Evolutionary conservation across 2,329 filamentous ascomycete genomes (phyloP).

Genomic region (Colletotrichum sp.): DNA sequence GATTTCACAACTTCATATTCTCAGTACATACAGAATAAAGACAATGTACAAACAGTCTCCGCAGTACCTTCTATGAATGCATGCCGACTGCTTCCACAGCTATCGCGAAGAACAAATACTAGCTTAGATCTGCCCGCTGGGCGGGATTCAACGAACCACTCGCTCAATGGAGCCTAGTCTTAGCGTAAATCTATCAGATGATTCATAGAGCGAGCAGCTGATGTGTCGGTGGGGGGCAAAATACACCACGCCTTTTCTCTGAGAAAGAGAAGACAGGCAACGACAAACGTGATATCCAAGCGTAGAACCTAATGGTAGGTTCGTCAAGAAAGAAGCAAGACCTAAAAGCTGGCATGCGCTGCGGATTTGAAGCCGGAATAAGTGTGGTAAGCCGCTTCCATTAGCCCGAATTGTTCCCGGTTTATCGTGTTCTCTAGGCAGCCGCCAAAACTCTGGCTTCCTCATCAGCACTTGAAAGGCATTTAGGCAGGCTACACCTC

Average conservation of each 20-base stretch:
- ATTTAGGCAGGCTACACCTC: not conserved
- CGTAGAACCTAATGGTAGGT: not conserved
- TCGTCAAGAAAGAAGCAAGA: not conserved
- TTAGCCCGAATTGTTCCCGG: not conserved
- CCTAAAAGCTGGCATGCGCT: not conserved
- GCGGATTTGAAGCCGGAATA: not conserved
- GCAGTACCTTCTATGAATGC: accelerated
- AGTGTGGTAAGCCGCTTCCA: not conserved
- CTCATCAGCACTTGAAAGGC: not conserved
- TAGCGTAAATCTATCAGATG: not conserved
- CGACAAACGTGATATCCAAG: not conserved
- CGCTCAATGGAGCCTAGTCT: not conserved
- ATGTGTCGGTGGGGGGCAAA: not conserved
- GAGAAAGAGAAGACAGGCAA: not conserved
- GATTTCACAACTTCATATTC: not conserved
- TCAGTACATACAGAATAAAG: not conserved
- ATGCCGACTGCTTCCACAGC: not conserved
- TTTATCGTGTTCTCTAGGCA: not conserved
- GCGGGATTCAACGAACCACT: not conserved
- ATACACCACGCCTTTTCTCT: not conserved
- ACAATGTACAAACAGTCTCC: not conserved
- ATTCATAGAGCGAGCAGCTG: not conserved
- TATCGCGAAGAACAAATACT: not conserved
- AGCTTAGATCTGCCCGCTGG: not conserved
- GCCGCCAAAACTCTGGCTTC: not conserved